Evolutionary conservation across 2,329 filamentous ascomycete genomes (phyloP), one percentile per base, ranked within the genome.

Genomic region (Fusarium albosuccineum): DNA sequence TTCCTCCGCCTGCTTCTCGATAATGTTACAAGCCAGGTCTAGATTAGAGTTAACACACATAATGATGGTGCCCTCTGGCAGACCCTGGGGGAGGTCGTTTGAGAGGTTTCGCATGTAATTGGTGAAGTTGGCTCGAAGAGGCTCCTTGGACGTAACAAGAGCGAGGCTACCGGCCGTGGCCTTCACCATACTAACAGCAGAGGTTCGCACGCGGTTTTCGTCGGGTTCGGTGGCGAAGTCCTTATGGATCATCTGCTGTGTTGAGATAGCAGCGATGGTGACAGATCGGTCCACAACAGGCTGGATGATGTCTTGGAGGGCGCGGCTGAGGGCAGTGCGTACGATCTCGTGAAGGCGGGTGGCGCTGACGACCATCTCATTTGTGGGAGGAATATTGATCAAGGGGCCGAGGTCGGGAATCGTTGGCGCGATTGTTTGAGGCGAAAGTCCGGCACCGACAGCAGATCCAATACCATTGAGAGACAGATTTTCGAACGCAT

Each of bases 11-110:
- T 96, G 94, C 78, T 96, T 94, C 79, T 99, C 96, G 45, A 99
- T 97, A 66, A 97, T 92, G 71, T 88, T 91, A 75, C 96, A 98
- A 46, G 97, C 95, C 40, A 94, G 86, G 71, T 99, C 96, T 30
- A 99, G 86, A 76, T 99, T 99, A 68, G 97, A 95, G 77, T 98
- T 99, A 64, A 99, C 95, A 79, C 97, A 98, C 93, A 99, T 97
- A 58, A 98, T 88, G 64, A 99, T 96, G 33, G 96, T 92, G 7
- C 96, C 96, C 80, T 99, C 96, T 0, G 96, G 93, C 64, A 99
- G 86, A 14, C 92, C 92, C 54, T 93, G 91, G 55, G 93, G 89
- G 37, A 97, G 86, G 37, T 90, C 88, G 49, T 80, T 82, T 4
- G 88, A 85, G n/a, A 90, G 78, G 49, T 85, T 85, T 53, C 96